Percentiles rank a stretch among this genome's conserved stretches.
Evolutionary conservation across 2,329 filamentous ascomycete genomes (phyloP).

Genomic region (Penicillium vulpinum): DNA sequence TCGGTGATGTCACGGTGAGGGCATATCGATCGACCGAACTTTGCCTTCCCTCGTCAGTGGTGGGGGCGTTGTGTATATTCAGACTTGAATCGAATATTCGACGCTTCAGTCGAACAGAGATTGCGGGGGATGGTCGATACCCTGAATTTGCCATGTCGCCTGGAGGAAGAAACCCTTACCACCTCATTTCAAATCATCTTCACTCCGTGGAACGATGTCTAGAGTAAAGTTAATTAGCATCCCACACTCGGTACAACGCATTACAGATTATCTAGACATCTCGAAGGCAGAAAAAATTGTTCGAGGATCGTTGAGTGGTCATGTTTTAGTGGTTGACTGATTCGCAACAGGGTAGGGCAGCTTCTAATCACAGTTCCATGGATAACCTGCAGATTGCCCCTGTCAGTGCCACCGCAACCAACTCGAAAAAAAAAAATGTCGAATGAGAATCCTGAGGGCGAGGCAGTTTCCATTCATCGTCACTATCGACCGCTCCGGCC

Average conservation of each 20-base stretch:
- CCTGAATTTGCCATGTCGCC: background rate
- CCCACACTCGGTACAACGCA: background rate
- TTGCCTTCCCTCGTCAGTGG: slow-evolving; percentile 22
- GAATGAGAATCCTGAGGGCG: background rate
- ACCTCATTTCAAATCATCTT: background rate
- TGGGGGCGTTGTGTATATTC: slow-evolving; percentile 14
- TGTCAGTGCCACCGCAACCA: background rate
- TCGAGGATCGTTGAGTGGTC: background rate
- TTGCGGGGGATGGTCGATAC: background rate
- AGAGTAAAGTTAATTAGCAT: background rate
- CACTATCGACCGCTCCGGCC: background rate
- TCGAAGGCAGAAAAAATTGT: background rate
- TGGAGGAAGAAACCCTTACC: background rate
- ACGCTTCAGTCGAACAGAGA: background rate
- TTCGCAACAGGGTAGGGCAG: background rate
- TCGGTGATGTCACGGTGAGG: slow-evolving; percentile 31
- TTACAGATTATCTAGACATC: background rate
- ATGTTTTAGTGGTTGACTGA: background rate
- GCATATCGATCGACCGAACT: slow-evolving; percentile 8
- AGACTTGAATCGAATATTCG: slow-evolving; percentile 4
- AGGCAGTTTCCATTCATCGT: background rate
- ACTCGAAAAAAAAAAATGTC: background rate
- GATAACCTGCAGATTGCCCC: slow-evolving; percentile 2
- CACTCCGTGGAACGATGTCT: background rate
- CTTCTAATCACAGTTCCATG: background rate